Evolutionary conservation across 306 rosid species (phyloP).

Genomic region (Quercus aquifolioides): DNA sequence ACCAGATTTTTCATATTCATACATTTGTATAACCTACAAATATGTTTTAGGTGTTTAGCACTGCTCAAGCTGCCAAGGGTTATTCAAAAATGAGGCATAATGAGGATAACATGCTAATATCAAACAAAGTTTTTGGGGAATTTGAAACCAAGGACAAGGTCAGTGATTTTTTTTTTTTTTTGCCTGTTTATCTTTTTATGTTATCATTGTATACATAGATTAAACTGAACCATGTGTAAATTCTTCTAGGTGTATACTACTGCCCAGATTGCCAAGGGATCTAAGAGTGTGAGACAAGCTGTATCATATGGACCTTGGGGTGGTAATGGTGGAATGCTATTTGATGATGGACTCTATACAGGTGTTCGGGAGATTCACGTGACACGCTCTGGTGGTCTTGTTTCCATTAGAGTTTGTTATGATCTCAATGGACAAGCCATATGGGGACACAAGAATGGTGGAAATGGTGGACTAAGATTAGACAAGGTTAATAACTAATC

Average conservation of each 20-base stretch:
- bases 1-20: too few relatives aligned
- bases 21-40: too few relatives aligned
- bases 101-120: too few relatives aligned
- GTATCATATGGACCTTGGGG: conserved; percentile 90
- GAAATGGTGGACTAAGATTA: conserved; percentile 72
- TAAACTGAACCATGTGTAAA: too few relatives aligned
- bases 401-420: conserved; percentile 61
- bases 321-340: conserved; percentile 57
- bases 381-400: conserved; percentile 65
- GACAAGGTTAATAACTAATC: conserved; percentile 55
- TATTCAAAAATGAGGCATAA: too few relatives aligned
- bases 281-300: conserved; percentile 31
- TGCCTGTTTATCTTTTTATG: too few relatives aligned
- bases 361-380: conserved; percentile 69
- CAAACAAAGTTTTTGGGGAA: too few relatives aligned
- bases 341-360: conserved; percentile 66
- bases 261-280: conserved; percentile 34
- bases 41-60: too few relatives aligned
- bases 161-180: too few relatives aligned
- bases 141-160: too few relatives aligned
- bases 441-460: conserved; percentile 67
- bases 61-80: too few relatives aligned
- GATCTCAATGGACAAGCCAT: conserved; percentile 57
- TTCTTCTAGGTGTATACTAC: conserved; percentile 15
- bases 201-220: too few relatives aligned